Evolutionary conservation across 1,284 basidiomycete genomes (phyloP), one percentile per base, ranked within the genome.

Genomic region (Moesziomyces parantarcticus): DNA sequence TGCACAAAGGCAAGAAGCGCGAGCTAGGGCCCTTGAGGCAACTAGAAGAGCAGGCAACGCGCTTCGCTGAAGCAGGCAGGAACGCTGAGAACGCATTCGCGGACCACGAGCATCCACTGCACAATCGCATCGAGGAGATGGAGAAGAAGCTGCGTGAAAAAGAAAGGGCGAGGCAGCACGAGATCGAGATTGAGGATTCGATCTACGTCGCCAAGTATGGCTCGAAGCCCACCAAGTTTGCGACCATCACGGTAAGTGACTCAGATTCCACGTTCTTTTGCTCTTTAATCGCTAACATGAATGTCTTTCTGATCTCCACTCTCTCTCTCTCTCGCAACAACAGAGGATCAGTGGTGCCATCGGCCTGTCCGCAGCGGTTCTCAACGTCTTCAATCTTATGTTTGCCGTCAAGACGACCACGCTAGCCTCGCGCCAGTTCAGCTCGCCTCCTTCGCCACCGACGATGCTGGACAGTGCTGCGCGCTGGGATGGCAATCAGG

Each of bases 401-500:
- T 62, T 57, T 11, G 45, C 62, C 0, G 53, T 46, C 51, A 72
- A 67, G 59, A 72, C 62, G 14, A 72, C 69, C 5, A 52, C 53
- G 6, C 20, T 61, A 25, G 63, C 63, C 4, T 59, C 63, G 10
- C 16, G 11, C 6, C 58, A 61, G 20, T 72, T 72, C 50, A 52
- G 55, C 0, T 22, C 55, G 0, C 63, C 69, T 5, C 69, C 69
- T 4, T 59, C 45, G 2, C 69, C 69, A n/a, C 69, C 69, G 14
- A 66, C 69, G 5, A 20, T 72, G 1, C 32, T 66, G 3, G 69
- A 72, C 32, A 53, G 51, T 22, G 63, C 63, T 10, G 63, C 50
- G 14, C 63, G 32, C 10, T 66, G 59, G 63, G 59, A 72, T 39
- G 63, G 59, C 22, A 10, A 34, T 0, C 40, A 54, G 9, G 50